These are phyloP conservation scores for Lachancea dasiensis DNA, from an alignment of 805 yeast species.

Conservation along the genomic window DNA sequence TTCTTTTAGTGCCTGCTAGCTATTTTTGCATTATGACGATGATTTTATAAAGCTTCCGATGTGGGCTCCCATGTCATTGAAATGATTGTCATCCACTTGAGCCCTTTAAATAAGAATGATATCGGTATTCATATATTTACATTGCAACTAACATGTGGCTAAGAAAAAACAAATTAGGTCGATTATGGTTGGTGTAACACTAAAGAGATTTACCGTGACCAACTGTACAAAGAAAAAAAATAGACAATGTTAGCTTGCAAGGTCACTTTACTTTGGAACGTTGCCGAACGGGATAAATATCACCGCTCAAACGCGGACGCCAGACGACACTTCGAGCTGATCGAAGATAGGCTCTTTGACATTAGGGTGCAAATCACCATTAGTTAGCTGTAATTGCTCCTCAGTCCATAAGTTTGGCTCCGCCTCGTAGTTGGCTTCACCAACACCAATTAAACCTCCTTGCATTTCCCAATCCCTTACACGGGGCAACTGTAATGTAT, in stretches of 20 bases:
- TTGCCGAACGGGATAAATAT: too few relatives aligned
- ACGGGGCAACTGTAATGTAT: slow-evolving; percentile 66
- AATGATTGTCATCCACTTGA: too few relatives aligned
- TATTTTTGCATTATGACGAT: neutral
- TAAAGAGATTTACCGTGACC: too few relatives aligned
- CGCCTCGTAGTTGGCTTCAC: slow-evolving; percentile 42
- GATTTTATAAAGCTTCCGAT: too few relatives aligned
- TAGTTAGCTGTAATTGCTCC: slow-evolving; percentile 59
- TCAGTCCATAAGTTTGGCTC: slow-evolving; percentile 83
- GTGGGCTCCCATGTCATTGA: too few relatives aligned
- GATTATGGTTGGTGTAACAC: too few relatives aligned
- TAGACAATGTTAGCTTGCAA: too few relatives aligned
- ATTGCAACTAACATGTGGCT: slow-evolving; percentile 1
- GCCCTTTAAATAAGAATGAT: slow-evolving; percentile 1
- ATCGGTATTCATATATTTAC: slow-evolving; percentile 1
- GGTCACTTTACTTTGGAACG: too few relatives aligned
- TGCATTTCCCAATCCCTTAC: slow-evolving; percentile 65
- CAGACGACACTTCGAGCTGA: slow-evolving; percentile 67
- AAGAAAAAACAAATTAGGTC: slow-evolving; percentile 4
- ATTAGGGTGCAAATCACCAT: slow-evolving; percentile 59
- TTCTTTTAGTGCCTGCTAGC: neutral
- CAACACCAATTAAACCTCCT: slow-evolving; percentile 94
- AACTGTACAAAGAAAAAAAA: too few relatives aligned
- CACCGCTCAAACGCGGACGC: slow-evolving; percentile 30
- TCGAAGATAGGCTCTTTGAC: slow-evolving; percentile 57